These are phyloP conservation scores for Pichia heedii DNA, from an alignment of 805 yeast genomes.

Conservation along the genomic window DNA sequence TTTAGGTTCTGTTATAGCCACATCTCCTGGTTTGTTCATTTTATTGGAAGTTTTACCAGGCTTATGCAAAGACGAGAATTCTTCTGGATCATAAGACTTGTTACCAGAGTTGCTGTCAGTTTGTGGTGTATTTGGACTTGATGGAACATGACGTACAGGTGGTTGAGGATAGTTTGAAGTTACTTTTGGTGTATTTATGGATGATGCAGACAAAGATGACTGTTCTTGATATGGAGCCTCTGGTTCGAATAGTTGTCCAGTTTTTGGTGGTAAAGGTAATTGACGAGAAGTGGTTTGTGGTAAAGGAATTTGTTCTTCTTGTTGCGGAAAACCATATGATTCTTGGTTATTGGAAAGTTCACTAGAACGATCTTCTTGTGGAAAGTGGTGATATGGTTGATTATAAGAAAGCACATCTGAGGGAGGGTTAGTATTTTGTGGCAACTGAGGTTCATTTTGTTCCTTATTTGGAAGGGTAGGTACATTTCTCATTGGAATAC, in stretches of 20 bases:
- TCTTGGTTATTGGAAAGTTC: too few species aligned
- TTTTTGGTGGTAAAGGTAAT: background rate
- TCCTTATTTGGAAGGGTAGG: background rate
- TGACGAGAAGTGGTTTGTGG: background rate
- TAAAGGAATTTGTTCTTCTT: too few species aligned
- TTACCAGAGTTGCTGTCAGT: background rate
- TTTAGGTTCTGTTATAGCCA: constrained; percentile 20
- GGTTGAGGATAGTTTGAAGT: too few species aligned
- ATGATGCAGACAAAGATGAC: too few species aligned
- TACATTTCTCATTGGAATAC: too few species aligned
- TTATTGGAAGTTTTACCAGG: background rate
- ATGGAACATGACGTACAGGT: constrained; percentile 10
- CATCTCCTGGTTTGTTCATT: constrained; percentile 7
- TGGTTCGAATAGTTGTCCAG: background rate
- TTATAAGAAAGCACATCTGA: background rate
- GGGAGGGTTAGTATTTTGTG: background rate
- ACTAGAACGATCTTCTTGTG: too few species aligned
- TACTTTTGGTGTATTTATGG: too few species aligned
- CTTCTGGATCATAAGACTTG: background rate
- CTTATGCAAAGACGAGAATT: background rate
- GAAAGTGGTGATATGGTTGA: constrained; percentile 11
- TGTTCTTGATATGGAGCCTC: background rate
- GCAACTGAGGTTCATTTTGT: background rate
- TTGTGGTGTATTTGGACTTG: too few species aligned
- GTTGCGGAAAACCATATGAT: background rate